These are phyloP conservation scores for Cercospora sp. DNA, from an alignment of 2,329 filamentous ascomycete species.

Conservation along the genomic window DNA sequence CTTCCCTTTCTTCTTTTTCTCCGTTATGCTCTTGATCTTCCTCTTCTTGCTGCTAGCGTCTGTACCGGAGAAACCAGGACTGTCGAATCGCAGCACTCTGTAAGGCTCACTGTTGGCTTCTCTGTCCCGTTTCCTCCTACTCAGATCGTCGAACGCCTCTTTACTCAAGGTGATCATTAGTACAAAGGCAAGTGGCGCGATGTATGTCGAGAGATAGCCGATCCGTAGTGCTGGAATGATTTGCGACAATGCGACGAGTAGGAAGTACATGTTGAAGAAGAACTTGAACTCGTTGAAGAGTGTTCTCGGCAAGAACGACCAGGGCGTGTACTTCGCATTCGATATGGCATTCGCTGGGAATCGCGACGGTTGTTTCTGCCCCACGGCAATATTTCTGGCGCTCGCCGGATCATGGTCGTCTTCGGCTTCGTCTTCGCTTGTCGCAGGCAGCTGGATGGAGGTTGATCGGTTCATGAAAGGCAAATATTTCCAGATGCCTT, in stretches of 20 bases:
- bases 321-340: conserved; percentile 95
- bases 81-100: conserved; percentile 71
- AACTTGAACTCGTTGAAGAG: conserved; percentile 99
- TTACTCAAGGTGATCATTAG: conserved; percentile 90
- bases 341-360: conserved; percentile 91
- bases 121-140: conserved; percentile 77
- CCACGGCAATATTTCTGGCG: conserved; percentile 74
- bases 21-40: conserved; percentile 35
- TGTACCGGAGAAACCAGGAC: conserved; percentile 44
- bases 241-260: conserved; percentile 92
- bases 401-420: conserved; percentile 61
- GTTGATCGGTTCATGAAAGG: conserved; percentile 29
- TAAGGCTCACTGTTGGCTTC: conserved; percentile 95
- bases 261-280: conserved; percentile 99
- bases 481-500: conserved; percentile 31
- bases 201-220: conserved; percentile 91
- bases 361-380: conserved; percentile 68
- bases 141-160: conserved; percentile 92
- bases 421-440: conserved; percentile 41
- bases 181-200: conserved; percentile 89
- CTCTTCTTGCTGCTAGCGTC: conserved; percentile 35
- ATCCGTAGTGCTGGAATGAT: conserved; percentile 86
- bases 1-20: conserved; percentile 39
- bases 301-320: conserved; percentile 90
- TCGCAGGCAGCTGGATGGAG: conserved; percentile 33